Base-by-base conservation (phyloP, 2,329 filamentous ascomycete genomes). In the Truncatella angustata region DNA sequence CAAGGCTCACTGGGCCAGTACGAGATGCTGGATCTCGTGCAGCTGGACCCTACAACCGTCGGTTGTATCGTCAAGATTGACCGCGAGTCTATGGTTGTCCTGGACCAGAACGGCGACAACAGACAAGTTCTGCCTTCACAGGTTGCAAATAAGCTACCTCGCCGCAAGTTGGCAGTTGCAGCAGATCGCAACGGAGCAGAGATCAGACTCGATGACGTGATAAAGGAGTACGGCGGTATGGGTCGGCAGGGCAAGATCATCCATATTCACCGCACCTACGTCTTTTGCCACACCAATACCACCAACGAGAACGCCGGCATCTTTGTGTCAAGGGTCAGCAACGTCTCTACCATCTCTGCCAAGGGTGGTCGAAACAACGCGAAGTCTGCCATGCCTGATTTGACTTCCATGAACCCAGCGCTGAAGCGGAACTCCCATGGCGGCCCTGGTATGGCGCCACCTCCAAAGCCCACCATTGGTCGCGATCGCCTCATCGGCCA, bases 61-160 rank as follows among this genome's bases (percentile, higher is more conserved):
- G 94, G 88, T 53, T 96, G 91, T 66, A 86, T 99, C 54, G 87
- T 96, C 72, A 96, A 96, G 71, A 91, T 97, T 43, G 94, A 99
- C 64, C 88, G 92, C 49, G 94, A 99, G 70, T 93, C 91, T 1
- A 75, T 99, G 50, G 87, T 89, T 23, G 88, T 97, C 1, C 75
- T 99, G 10, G 93, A 99, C 64, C 94, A 99, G 67, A 89, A 94
- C 57, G 90, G 91, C 55, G 88, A 91, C 55, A 82, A 85, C 14
- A 86, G 91, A 54, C 89, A 88, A 57, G 78, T 96, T 3, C 85
- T 97, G 68, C 92, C 92, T 16, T 96, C 93, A 0, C 91, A 96
- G 66, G 91, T 99, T 57, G 86, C 91, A 23, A 94, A 94, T 71
- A 92, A 91, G 68, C 80, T 97, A 42, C 88, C 90, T 3, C 85